phyloP scores from a whole-genome alignment of 2,329 filamentous ascomycete species.

The Eurotiales sp. region DNA sequence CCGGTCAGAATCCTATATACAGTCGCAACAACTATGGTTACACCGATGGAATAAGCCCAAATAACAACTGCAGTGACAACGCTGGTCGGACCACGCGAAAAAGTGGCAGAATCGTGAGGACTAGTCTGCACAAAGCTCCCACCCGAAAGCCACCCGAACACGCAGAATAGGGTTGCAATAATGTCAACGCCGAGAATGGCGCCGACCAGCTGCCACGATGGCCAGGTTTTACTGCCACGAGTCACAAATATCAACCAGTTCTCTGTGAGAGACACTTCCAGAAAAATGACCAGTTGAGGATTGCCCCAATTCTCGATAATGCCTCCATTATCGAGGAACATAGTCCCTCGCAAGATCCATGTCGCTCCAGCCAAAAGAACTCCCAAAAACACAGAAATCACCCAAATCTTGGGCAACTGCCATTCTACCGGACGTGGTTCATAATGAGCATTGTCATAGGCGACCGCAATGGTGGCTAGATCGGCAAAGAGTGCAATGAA shows the following conservation, averaged over 20 bases:
- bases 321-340: conserved; percentile 64
- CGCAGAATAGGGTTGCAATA: conserved; percentile 64
- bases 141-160: conserved; percentile 74
- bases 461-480: conserved; percentile 69
- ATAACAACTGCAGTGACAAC: conserved; percentile 53
- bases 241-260: conserved; percentile 95
- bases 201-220: conserved; percentile 64
- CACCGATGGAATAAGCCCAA: conserved; percentile 52
- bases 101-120: conserved; percentile 27
- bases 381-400: conserved; percentile 57
- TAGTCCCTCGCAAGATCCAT: conserved; percentile 64
- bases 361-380: conserved; percentile 62
- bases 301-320: conserved; percentile 67
- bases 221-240: conserved; percentile 68
- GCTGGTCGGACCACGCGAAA: conserved; percentile 52
- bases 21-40: conserved; percentile 51
- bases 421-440: conserved; percentile 69
- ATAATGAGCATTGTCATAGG: conserved; percentile 70
- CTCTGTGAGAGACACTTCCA: conserved; percentile 81
- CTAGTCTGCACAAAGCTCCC: conserved; percentile 51
- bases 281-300: conserved; percentile 72
- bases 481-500: conserved; percentile 72
- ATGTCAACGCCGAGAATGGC: conserved; percentile 67
- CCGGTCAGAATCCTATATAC: conserved; percentile 49
- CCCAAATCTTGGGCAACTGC: conserved; percentile 73